Base-by-base conservation (phyloP, 2,329 filamentous ascomycete genomes). In the Karstenula rhodostoma region DNA sequence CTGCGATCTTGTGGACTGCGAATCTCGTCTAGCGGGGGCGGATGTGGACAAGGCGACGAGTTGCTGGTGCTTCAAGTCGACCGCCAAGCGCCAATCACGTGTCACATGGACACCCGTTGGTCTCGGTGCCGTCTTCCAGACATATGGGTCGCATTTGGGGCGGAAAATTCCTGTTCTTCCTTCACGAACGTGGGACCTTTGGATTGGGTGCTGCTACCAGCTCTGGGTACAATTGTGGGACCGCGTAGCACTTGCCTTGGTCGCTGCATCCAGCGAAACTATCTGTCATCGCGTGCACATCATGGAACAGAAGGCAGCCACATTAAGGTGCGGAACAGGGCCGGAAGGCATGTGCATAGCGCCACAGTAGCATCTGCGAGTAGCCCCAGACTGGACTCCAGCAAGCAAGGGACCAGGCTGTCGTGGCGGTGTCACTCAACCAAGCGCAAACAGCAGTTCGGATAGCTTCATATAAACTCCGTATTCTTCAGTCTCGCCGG, bases 51-150 rank as follows among this genome's bases (percentile, higher is more conserved):
- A 44, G 37, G 51, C 40, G 37, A 44, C 23, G 51, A 32, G 6
- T 12, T 47, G 43, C 19, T 25, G 37, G 25, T 43, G 23, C 27
- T 44, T 27, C 19, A 44, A 32, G 25, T 44, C 23, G 37, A 25
- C 25, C n/a, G 50, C 37, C 51, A n/a, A 7, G 29, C 17, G 29
- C 52, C 42, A 47, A 55, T 55, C 52, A 55, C 52, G 52, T 46
- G 42, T 27, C n/a, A 6, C 25, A n/a, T 40, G 17, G 4, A 19
- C 7, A 40, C n/a, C n/a, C 37, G n/a, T 3, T n/a, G 19, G n/a
- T n/a, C n/a, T n/a, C n/a, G n/a, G n/a, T n/a, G n/a, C n/a, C 4
- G 19, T 13, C 19, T 44, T 5, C 19, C 19, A 13, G 19, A 44
- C 19, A 44, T 44, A 19, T 7, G 8, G 42, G 19, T 17, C 19